Evolutionary conservation across 2,329 filamentous ascomycete genomes (phyloP).

Genomic region (Botrytis medusae): DNA sequence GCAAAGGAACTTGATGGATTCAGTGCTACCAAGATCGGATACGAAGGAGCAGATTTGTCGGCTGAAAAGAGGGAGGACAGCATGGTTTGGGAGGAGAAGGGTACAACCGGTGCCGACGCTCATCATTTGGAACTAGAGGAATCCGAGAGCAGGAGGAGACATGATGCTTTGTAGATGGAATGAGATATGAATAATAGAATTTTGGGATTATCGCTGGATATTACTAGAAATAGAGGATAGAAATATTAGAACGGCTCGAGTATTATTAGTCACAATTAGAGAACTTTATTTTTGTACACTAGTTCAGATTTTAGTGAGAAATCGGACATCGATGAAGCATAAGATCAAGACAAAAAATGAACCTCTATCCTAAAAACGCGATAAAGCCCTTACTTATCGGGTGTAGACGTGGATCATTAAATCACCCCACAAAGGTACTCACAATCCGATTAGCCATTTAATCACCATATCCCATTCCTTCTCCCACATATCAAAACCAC

Average conservation of each 20-base stretch:
- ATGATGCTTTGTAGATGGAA: neutral
- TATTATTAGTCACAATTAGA: neutral
- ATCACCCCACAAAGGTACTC: neutral
- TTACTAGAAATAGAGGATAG: neutral
- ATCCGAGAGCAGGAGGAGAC: neutral
- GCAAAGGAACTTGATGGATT: conserved; percentile 41
- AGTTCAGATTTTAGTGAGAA: neutral
- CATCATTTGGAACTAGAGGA: conserved; percentile 11
- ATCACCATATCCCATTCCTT: neutral
- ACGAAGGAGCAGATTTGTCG: conserved; percentile 26
- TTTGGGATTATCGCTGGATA: neutral
- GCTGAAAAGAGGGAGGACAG: neutral
- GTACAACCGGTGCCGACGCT: neutral
- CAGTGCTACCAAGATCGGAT: conserved; percentile 41
- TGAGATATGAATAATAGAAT: neutral
- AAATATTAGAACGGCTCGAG: neutral
- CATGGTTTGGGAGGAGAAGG: conserved; percentile 16
- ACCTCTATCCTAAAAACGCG: neutral
- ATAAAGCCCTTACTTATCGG: neutral
- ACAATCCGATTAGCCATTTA: neutral
- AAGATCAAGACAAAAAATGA: neutral
- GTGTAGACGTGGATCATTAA: neutral
- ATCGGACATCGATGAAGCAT: neutral
- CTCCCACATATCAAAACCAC: neutral
- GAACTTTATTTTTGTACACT: neutral